These are phyloP conservation scores for Botrytis fabae DNA, from an alignment of 2,329 filamentous ascomycete genomes.

Conservation along the genomic window DNA sequence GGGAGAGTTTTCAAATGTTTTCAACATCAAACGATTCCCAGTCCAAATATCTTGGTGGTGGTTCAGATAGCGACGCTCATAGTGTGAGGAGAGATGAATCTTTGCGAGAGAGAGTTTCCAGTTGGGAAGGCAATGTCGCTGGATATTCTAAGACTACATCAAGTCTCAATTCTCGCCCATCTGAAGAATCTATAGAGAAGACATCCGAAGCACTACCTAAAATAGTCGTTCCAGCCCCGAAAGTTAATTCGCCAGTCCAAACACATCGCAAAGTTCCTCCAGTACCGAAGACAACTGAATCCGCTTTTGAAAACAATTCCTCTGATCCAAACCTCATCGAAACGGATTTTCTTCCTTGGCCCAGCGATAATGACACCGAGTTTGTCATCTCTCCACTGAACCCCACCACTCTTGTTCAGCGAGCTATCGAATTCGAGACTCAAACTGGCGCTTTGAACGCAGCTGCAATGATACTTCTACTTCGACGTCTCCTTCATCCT, in stretches of 20 bases:
- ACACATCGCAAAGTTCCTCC: conserved; percentile 29
- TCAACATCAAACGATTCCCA: conserved; percentile 55
- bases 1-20: conserved; percentile 61
- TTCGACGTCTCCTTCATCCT: conserved; percentile 57
- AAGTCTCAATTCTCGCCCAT: conserved; percentile 26
- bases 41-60: conserved; percentile 41
- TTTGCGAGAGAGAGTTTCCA: conserved; percentile 35
- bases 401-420: conserved; percentile 54
- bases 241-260: conserved; percentile 29
- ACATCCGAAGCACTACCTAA: conserved; percentile 14
- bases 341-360: conserved; percentile 60
- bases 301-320: conserved; percentile 23
- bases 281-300: neutral
- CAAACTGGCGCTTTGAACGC: conserved; percentile 58
- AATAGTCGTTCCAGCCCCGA: neutral
- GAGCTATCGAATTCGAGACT: conserved; percentile 57
- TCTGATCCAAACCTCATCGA: conserved; percentile 49
- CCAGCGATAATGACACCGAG: conserved; percentile 54
- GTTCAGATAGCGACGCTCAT: conserved; percentile 39
- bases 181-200: conserved; percentile 20
- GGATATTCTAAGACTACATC: conserved; percentile 25
- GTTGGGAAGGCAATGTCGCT: conserved; percentile 38
- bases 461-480: conserved; percentile 60
- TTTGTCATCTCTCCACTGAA: conserved; percentile 58
- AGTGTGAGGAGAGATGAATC: conserved; percentile 25